Evolutionary conservation across 2,329 filamentous ascomycete species (phyloP).

Genomic region (Colletotrichum sp.): DNA sequence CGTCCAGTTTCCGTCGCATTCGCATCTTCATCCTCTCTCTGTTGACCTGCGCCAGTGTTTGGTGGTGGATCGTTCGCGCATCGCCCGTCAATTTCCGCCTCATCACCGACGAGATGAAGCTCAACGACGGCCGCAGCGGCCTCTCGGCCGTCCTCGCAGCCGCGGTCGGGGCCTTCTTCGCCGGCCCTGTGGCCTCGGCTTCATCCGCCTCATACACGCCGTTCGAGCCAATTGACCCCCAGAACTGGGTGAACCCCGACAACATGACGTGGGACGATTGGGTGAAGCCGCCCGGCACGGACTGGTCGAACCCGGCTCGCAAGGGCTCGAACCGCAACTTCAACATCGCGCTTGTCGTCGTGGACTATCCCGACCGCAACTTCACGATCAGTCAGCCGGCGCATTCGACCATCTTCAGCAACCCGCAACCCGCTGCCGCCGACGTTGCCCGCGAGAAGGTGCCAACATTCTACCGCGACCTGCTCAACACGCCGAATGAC

Average conservation of each 20-base stretch:
- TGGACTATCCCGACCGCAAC: slow-evolving; percentile 55
- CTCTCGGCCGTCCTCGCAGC: slow-evolving; percentile 4
- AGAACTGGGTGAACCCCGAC: slow-evolving; percentile 58
- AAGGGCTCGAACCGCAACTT: slow-evolving; percentile 56
- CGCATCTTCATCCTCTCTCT: not conserved
- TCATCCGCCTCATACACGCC: slow-evolving; percentile 35
- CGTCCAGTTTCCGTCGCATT: not conserved
- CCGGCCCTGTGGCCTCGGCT: not conserved
- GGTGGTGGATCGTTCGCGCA: not conserved
- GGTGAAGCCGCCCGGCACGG: slow-evolving; percentile 48
- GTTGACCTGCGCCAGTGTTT: not conserved
- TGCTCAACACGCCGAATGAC: slow-evolving; percentile 54
- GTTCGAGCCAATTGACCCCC: slow-evolving; percentile 54
- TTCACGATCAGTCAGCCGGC: slow-evolving; percentile 52
- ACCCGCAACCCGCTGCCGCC: slow-evolving; percentile 49
- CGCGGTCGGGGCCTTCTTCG: slow-evolving; percentile 1
- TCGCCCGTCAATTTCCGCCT: not conserved
- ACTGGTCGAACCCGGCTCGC: slow-evolving; percentile 49
- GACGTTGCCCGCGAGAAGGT: slow-evolving; percentile 45
- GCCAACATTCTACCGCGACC: slow-evolving; percentile 53
- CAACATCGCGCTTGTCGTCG: slow-evolving; percentile 58
- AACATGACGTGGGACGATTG: slow-evolving; percentile 60
- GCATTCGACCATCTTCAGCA: slow-evolving; percentile 54
- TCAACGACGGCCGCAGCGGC: not conserved
- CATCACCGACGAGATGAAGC: not conserved